Base-by-base conservation (phyloP, 345 rosid species). In the Hypericum androsaemum region DNA sequence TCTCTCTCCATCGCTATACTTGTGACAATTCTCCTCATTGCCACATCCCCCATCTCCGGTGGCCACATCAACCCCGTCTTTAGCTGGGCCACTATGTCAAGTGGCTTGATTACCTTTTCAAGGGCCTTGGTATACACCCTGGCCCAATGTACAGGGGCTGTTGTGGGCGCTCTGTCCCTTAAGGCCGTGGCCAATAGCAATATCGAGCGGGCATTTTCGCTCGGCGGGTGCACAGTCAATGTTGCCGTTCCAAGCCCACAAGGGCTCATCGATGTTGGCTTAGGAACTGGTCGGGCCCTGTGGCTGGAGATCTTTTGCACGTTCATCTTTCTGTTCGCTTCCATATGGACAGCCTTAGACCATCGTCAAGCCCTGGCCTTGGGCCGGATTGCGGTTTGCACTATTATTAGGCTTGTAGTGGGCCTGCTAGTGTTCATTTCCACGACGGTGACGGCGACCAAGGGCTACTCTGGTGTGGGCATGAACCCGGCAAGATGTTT, bases 61-160 rank as follows among this genome's bases (percentile, higher is more conserved):
- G 78, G 78, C 50, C 80, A 74, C 37, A 63, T 76, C 69, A 78
- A 64, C 62, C 81, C 81, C 0, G 62, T 74, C 40, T 65, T 81
- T 58, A 69, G 73, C 5, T 54, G 68, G 58, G 61, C 73, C 0
- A 73, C 75, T 0, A 64, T 68, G 32, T 66, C 74, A 0, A 61
- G 60, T 28, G 80, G 88, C 35, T 9, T 71, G 28, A 13, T 74
- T 13, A 58, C 78, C 16, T 61, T 50, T 0, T 48, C 67, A 5
- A 66, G 78, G 6, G 81, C 84, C 3, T 6, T 57, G 38, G n/a
- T 64, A 32, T 78, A 81, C 43, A 17, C 76, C 14, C 12, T 62
- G 41, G 83, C 80, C 0, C 84, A 78, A 64, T 81, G 84, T 15
- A 7, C 48, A 5, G 81, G 84, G 0, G 70, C 78, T 7, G 57